These are phyloP conservation scores for Vaccinium corymbosum DNA, from an alignment of 148 eudicot genomes.

Conservation along the genomic window DNA sequence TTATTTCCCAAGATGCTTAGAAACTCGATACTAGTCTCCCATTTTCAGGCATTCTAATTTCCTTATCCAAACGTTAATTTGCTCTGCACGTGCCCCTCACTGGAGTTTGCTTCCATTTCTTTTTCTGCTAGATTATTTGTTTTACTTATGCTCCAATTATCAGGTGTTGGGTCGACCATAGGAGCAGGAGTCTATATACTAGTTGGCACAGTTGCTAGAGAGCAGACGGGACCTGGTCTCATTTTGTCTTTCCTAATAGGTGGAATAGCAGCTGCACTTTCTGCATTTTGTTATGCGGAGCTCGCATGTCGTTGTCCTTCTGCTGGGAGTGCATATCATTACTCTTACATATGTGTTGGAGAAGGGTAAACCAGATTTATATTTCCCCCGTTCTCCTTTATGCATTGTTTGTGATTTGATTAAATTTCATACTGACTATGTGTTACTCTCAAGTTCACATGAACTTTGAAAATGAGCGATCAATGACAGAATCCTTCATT, in stretches of 20 bases:
- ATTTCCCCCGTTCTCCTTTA: background rate
- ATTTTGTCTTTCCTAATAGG: constrained; percentile 52
- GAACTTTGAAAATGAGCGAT: background rate
- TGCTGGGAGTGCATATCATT: constrained; percentile 77
- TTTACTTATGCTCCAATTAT: constrained; percentile 11
- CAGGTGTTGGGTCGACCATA: constrained; percentile 70
- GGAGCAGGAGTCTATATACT: constrained; percentile 81
- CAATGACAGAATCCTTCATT: background rate
- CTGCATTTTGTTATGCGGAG: constrained; percentile 69
- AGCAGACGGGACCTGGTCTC: constrained; percentile 61
- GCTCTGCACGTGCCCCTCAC: background rate
- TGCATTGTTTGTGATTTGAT: background rate
- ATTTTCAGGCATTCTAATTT: background rate
- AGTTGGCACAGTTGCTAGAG: constrained; percentile 68
- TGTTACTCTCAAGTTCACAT: background rate
- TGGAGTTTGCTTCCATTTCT: background rate
- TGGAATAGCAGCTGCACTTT: constrained; percentile 68
- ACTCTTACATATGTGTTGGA: constrained; percentile 64
- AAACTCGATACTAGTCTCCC: background rate
- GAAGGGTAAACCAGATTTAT: constrained; percentile 45
- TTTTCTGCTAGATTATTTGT: background rate
- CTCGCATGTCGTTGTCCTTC: constrained; percentile 68
- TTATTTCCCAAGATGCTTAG: background rate
- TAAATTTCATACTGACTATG: background rate
- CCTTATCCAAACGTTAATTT: background rate